Percentiles rank a stretch among this genome's conserved stretches.
These are phyloP conservation scores for Fraxinus latifolia DNA, from an alignment of 305 asterid species.

Conservation along the genomic window DNA sequence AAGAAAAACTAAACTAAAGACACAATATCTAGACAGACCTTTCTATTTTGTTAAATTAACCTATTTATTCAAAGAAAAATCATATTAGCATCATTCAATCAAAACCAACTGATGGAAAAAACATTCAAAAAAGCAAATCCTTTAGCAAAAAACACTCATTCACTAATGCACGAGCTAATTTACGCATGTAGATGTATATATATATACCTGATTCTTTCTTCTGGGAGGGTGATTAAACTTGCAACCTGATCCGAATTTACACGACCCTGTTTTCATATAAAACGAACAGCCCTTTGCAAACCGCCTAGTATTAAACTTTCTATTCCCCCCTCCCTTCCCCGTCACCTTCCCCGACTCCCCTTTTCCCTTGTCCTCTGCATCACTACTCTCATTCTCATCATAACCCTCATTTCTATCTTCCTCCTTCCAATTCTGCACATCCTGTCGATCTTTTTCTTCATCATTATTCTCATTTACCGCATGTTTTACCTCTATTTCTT, in stretches of 20 bases:
- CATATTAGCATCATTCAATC: neutral
- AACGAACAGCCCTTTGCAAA: slow-evolving; percentile 70
- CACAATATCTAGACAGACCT: neutral
- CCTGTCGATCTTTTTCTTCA: neutral
- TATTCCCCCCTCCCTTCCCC: slow-evolving; percentile 26
- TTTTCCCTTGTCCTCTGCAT: slow-evolving; percentile 27
- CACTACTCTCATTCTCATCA: slow-evolving; percentile 25
- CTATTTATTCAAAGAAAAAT: neutral
- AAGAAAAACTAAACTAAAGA: neutral
- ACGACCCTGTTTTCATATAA: slow-evolving; percentile 69
- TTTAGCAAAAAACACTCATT: neutral
- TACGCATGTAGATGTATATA: neutral
- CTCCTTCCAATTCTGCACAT: slow-evolving; percentile 8
- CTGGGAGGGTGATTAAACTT: slow-evolving; percentile 86
- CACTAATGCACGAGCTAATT: neutral
- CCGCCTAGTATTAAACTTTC: slow-evolving; percentile 30
- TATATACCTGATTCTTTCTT: slow-evolving; percentile 59
- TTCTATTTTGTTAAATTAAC: neutral
- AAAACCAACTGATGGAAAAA: neutral
- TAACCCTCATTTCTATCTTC: slow-evolving; percentile 7
- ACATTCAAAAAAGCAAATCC: neutral
- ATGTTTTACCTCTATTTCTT: no score
- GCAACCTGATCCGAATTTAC: slow-evolving; percentile 83
- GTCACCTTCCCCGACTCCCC: neutral
- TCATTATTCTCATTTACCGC: neutral